A percentile compares a stretch with the other conserved stretches of the same genome.
phyloP scores from a whole-genome alignment of 257 asterid species.

The Scutellaria barbata region DNA sequence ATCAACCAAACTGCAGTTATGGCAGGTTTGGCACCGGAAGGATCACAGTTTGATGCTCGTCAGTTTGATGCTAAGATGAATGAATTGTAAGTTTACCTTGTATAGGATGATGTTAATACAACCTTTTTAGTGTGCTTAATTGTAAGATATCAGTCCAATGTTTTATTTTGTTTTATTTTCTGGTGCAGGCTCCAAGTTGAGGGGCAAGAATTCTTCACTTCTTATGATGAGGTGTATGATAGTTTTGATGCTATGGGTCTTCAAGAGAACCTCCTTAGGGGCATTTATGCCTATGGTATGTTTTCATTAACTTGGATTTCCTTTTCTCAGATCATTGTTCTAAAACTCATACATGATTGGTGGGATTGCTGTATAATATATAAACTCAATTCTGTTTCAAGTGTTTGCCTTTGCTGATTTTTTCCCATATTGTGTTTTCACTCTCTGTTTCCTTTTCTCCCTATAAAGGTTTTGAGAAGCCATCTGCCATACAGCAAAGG shows the following conservation, averaged over 20 bases:
- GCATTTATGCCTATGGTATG: slow-evolving; percentile 68
- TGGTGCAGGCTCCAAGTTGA: slow-evolving; percentile 54
- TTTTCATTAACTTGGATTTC: not conserved
- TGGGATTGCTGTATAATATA: not conserved
- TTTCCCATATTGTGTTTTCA: not conserved
- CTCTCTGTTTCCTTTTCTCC: not conserved
- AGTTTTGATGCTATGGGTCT: slow-evolving; percentile 64
- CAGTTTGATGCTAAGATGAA: slow-evolving; percentile 71
- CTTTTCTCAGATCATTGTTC: not conserved
- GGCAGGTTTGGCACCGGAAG: slow-evolving; percentile 78
- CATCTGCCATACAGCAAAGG: slow-evolving; percentile 91
- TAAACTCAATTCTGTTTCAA: not conserved
- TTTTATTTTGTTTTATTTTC: slow-evolving; percentile 3
- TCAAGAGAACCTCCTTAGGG: slow-evolving; percentile 65
- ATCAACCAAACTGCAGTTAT: slow-evolving; percentile 47
- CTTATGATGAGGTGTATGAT: slow-evolving; percentile 60
- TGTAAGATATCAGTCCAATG: no score
- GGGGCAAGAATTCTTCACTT: slow-evolving; percentile 58
- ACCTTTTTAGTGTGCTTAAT: not conserved
- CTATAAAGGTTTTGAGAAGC: slow-evolving; percentile 81
- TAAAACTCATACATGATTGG: not conserved
- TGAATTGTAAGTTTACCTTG: slow-evolving; percentile 52
- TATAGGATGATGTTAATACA: not conserved
- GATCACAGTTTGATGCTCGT: slow-evolving; percentile 67
- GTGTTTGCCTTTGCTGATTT: no score